Evolutionary conservation across 1,139 yeast genomes (phyloP).

Genomic region (Hansenula anomala): DNA sequence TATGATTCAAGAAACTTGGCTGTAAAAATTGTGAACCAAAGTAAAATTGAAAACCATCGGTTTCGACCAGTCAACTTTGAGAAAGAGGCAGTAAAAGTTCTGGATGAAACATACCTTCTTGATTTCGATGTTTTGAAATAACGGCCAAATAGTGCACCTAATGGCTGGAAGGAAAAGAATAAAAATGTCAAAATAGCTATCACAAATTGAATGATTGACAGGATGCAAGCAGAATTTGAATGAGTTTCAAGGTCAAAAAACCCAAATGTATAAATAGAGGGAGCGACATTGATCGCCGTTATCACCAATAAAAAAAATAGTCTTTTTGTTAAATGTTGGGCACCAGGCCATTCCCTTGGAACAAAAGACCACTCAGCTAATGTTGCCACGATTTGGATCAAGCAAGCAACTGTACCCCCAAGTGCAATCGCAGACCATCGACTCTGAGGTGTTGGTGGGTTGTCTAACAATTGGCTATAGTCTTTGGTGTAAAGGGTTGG

Average conservation of each 20-base stretch:
- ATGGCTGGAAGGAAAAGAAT: slow-evolving; percentile 58
- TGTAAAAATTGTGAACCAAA: slow-evolving; percentile 67
- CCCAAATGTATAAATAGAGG: slow-evolving; percentile 57
- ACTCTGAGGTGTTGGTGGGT: slow-evolving; percentile 62
- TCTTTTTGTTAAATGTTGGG: slow-evolving; percentile 43
- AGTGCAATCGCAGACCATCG: slow-evolving; percentile 59
- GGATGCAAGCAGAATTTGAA: slow-evolving; percentile 42
- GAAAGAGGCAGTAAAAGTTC: slow-evolving; percentile 50
- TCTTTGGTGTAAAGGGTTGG: slow-evolving; percentile 69
- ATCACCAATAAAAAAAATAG: slow-evolving; percentile 39
- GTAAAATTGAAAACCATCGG: slow-evolving; percentile 48
- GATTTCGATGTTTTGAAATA: slow-evolving; percentile 26
- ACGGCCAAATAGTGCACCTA: slow-evolving; percentile 44
- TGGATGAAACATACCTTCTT: slow-evolving; percentile 35
- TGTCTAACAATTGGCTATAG: slow-evolving; percentile 52
- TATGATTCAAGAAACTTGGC: slow-evolving; percentile 81
- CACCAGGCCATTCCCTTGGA: slow-evolving; percentile 69
- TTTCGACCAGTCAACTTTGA: slow-evolving; percentile 49
- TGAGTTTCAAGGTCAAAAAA: slow-evolving; percentile 46
- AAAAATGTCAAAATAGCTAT: slow-evolving; percentile 57
- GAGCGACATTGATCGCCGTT: slow-evolving; percentile 46
- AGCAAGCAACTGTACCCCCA: slow-evolving; percentile 68
- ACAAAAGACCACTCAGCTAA: slow-evolving; percentile 60
- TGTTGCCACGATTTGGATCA: slow-evolving; percentile 60
- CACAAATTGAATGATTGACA: slow-evolving; percentile 55